These are phyloP conservation scores for Dendrothele bispora DNA, from an alignment of 768 basidiomycete genomes.

Conservation along the genomic window DNA sequence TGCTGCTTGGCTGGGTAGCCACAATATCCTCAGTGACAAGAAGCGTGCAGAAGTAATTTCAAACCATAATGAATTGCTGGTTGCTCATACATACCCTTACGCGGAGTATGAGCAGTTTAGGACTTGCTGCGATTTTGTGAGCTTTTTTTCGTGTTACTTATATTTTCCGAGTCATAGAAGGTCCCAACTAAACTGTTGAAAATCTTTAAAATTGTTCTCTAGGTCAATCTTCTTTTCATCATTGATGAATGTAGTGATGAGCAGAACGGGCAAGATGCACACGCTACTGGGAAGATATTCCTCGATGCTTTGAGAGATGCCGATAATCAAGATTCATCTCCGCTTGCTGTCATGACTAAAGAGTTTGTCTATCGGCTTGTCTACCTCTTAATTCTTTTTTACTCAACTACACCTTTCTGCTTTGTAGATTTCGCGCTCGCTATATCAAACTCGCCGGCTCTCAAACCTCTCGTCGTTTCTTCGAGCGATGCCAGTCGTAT, in stretches of 20 bases:
- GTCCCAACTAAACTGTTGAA: no score
- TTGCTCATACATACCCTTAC: slow-evolving; percentile 59
- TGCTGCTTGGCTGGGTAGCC: slow-evolving; percentile 60
- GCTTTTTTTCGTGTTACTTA: slow-evolving; percentile 10
- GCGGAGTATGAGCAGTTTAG: slow-evolving; percentile 57
- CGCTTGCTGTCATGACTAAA: slow-evolving; percentile 56
- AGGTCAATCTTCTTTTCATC: slow-evolving; percentile 63
- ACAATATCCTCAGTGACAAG: slow-evolving; percentile 54
- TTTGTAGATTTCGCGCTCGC: slow-evolving; percentile 50
- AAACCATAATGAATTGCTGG: slow-evolving; percentile 59
- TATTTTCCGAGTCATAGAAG: neutral
- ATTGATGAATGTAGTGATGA: slow-evolving; percentile 70
- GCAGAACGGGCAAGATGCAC: slow-evolving; percentile 55
- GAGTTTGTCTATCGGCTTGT: slow-evolving; percentile 42
- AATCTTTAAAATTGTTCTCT: no score
- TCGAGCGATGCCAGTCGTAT: slow-evolving; percentile 52
- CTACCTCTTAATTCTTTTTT: neutral
- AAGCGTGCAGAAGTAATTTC: slow-evolving; percentile 62
- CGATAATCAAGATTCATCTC: slow-evolving; percentile 52
- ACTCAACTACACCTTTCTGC: neutral
- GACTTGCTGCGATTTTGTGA: slow-evolving; percentile 61
- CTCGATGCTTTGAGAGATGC: slow-evolving; percentile 51
- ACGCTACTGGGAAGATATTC: slow-evolving; percentile 49
- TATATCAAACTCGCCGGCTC: slow-evolving; percentile 44
- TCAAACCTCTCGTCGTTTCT: slow-evolving; percentile 46